These are phyloP conservation scores for Neurospora sp. DNA, from an alignment of 495 filamentous ascomycete genomes.

Conservation along the genomic window DNA sequence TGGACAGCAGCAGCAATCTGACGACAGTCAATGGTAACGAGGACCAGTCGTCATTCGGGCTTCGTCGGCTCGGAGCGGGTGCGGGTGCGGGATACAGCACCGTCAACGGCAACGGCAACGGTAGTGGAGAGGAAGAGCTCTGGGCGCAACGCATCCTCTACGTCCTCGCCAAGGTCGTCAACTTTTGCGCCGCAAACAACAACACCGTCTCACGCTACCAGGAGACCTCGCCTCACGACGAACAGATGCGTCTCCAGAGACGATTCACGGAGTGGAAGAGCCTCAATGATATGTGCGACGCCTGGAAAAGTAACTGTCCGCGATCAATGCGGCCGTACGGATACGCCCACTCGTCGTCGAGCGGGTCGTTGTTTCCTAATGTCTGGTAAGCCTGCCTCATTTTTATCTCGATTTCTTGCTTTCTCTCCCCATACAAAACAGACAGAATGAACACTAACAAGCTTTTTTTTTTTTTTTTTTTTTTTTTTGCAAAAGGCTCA, in stretches of 20 bases:
- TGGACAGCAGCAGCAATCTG: conserved; percentile 1
- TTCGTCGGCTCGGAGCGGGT: conserved; percentile 51
- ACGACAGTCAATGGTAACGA: conserved; percentile 43
- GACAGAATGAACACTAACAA: conserved; percentile 7
- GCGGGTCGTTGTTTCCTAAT: conserved; percentile 72
- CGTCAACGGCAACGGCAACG: conserved; percentile 48
- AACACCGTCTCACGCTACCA: conserved; percentile 47
- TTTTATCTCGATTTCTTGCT: background rate
- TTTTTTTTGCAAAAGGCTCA: conserved; percentile 43
- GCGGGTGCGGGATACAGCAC: background rate
- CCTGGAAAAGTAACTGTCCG: conserved; percentile 69
- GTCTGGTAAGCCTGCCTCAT: conserved; percentile 55
- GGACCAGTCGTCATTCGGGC: conserved; percentile 48
- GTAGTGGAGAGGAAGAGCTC: conserved; percentile 62
- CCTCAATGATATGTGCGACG: conserved; percentile 63
- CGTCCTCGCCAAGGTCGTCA: conserved; percentile 77
- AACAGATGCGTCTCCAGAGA: conserved; percentile 52
- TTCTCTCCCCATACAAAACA: background rate
- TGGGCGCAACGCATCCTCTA: conserved; percentile 90
- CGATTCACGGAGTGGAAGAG: conserved; percentile 67
- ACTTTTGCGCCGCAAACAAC: conserved; percentile 50
- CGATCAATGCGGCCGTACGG: conserved; percentile 81
- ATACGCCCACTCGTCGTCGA: conserved; percentile 55
- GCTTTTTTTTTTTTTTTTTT: background rate
- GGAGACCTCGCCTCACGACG: conserved; percentile 46